Evolutionary conservation across 1,284 basidiomycete species (phyloP).

Genomic region (Cutaneotrichosporon sp.): DNA sequence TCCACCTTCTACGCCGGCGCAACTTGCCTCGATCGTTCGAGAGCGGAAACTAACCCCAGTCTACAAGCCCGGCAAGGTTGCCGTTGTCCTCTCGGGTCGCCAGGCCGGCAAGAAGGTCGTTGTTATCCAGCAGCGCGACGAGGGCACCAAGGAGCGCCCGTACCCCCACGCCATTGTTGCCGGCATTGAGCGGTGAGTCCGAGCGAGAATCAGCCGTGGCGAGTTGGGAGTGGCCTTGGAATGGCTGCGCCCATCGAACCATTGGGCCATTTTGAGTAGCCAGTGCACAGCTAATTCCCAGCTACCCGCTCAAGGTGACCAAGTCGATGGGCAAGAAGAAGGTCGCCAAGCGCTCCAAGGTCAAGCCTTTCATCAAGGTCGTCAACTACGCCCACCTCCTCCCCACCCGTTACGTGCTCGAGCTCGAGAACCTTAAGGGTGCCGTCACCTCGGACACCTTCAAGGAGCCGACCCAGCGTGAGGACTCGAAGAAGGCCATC

Average conservation of each 20-base stretch:
- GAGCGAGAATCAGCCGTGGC: not conserved
- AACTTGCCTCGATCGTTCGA: not conserved
- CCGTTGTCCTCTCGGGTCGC: conserved; percentile 92
- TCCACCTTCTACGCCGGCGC: not conserved
- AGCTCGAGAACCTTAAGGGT: conserved; percentile 88
- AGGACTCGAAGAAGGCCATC: conserved; percentile 90
- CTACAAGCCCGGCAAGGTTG: conserved; percentile 75
- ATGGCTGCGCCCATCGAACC: not conserved
- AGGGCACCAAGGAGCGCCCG: conserved; percentile 80
- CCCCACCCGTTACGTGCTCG: conserved; percentile 94
- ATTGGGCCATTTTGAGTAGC: not conserved
- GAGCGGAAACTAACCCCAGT: conserved; percentile 9
- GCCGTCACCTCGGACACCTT: conserved; percentile 79
- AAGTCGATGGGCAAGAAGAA: conserved; percentile 95
- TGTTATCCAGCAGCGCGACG: conserved; percentile 88
- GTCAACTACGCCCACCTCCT: conserved; percentile 97
- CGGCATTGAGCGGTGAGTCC: conserved; percentile 70
- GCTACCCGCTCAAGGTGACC: conserved; percentile 94
- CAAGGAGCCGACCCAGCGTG: conserved; percentile 90
- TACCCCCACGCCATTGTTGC: conserved; percentile 96
- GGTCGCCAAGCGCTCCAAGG: conserved; percentile 81
- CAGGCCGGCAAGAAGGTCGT: conserved; percentile 99
- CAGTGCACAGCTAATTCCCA: conserved; percentile 15
- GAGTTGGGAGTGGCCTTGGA: not conserved
- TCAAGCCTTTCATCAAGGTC: conserved; percentile 99